A percentile compares a stretch with the other conserved stretches of the same genome.
These are phyloP conservation scores for Parathielavia hyrcaniae DNA, from an alignment of 495 filamentous ascomycete genomes.

Conservation along the genomic window DNA sequence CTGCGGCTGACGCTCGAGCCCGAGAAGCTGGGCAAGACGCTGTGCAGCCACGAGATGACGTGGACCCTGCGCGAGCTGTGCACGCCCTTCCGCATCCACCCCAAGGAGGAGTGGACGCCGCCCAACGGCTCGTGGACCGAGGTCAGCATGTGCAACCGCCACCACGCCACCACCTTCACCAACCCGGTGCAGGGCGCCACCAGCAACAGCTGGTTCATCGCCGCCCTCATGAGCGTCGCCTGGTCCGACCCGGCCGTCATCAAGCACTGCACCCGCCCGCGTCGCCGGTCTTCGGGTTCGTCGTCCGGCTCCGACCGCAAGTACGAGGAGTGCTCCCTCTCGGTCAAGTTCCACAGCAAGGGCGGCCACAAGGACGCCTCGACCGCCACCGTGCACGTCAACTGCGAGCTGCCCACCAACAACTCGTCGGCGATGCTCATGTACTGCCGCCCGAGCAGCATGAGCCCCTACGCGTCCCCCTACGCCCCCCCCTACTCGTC, in stretches of 20 bases:
- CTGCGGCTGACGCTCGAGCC: slow-evolving; percentile 32
- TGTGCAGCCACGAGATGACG: slow-evolving; percentile 31
- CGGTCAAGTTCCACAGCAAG: slow-evolving; percentile 35
- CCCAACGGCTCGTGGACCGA: slow-evolving; percentile 33
- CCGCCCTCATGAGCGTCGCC: slow-evolving; percentile 35
- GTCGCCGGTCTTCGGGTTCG: not conserved
- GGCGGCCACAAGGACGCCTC: slow-evolving; percentile 36
- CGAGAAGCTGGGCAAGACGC: slow-evolving; percentile 22
- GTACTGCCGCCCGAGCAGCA: slow-evolving; percentile 30
- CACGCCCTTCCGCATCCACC: slow-evolving; percentile 28
- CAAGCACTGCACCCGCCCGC: slow-evolving; percentile 22
- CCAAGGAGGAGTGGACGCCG: slow-evolving; percentile 25
- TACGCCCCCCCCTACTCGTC: too few species aligned
- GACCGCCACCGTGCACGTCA: slow-evolving; percentile 33
- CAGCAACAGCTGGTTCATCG: slow-evolving; percentile 34
- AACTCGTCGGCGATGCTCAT: slow-evolving; percentile 33
- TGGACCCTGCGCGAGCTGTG: slow-evolving; percentile 32
- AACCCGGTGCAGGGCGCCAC: slow-evolving; percentile 35
- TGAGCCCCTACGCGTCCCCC: not conserved
- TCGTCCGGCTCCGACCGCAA: not conserved
- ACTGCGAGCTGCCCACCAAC: slow-evolving; percentile 36
- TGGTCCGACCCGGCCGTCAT: slow-evolving; percentile 33
- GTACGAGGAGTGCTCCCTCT: slow-evolving; percentile 11
- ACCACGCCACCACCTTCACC: slow-evolving; percentile 28
- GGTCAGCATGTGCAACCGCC: slow-evolving; percentile 18